Conservation (phyloP, 1,284 basidiomycete genomes). For the Ustilago hordei region DNA sequence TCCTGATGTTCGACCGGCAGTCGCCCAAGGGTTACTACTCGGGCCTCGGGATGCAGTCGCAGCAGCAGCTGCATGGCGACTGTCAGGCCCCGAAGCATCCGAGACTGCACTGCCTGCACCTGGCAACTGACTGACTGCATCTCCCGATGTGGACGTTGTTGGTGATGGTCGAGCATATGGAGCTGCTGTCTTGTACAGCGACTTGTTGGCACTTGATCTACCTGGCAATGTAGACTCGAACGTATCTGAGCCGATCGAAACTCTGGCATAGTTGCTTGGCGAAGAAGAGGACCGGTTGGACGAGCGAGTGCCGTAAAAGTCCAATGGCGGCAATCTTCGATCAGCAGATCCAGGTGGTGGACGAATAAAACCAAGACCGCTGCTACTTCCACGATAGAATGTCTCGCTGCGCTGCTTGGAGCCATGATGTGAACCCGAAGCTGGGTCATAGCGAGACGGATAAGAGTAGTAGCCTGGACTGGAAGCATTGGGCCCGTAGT, state of each 20-base stretch:
- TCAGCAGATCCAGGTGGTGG: conserved; percentile 23
- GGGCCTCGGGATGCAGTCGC: not conserved
- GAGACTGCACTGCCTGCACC: conserved; percentile 4
- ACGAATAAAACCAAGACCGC: conserved; percentile 42
- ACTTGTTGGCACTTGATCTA: conserved; percentile 9
- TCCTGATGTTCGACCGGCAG: not conserved
- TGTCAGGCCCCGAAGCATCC: conserved; percentile 15
- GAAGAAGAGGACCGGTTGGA: conserved; percentile 27
- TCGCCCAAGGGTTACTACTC: not conserved
- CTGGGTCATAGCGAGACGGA: conserved; percentile 36
- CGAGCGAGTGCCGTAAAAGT: conserved; percentile 24
- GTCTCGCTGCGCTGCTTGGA: conserved; percentile 30
- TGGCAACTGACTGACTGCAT: not conserved
- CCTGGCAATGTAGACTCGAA: conserved; percentile 21
- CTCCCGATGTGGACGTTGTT: not conserved
- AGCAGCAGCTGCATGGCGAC: not conserved
- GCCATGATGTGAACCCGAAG: conserved; percentile 11
- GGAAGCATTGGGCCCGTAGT: conserved; percentile 9
- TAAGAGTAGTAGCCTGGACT: conserved; percentile 29
- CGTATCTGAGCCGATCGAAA: conserved; percentile 24
- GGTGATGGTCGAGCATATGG: conserved; percentile 17
- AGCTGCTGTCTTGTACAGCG: conserved; percentile 3
- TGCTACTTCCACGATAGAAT: conserved; percentile 46
- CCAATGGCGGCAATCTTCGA: conserved; percentile 33
- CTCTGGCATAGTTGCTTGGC: conserved; percentile 32